Conservation (phyloP, 163 green algal genomes). For the Coccomyxa subellipsoidea region DNA sequence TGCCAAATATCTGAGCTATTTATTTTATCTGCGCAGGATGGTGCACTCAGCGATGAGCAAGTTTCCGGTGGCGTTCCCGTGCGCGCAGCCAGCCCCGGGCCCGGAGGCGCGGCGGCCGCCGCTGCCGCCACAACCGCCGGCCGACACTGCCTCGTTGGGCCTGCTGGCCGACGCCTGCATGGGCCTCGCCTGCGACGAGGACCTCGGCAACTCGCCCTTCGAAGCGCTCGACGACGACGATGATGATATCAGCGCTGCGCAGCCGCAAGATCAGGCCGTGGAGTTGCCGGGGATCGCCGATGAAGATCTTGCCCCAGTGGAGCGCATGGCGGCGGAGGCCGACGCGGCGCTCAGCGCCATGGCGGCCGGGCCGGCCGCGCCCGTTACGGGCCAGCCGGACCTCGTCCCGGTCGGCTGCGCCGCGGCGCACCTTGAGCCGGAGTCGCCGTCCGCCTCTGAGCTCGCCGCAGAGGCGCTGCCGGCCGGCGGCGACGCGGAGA, state of each 20-base stretch:
- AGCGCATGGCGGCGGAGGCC: no score
- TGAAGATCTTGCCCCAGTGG: neutral
- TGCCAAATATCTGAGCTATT: no score
- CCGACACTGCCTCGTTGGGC: neutral
- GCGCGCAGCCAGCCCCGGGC: neutral
- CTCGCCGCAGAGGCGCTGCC: no score
- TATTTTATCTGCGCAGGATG: neutral
- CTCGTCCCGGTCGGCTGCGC: neutral
- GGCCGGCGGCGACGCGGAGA: neutral
- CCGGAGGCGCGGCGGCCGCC: neutral
- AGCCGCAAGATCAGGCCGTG: no score
- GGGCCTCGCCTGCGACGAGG: neutral
- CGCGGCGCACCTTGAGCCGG: neutral
- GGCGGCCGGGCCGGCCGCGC: no score
- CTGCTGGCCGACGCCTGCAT: neutral
- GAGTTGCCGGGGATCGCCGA: no score
- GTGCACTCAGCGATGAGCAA: neutral
- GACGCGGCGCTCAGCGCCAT: no score
- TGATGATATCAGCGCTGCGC: no score
- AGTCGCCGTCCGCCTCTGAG: neutral
- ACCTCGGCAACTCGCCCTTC: conserved; percentile 2
- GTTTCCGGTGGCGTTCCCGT: neutral
- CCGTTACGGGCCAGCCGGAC: neutral
- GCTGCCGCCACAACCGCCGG: neutral
- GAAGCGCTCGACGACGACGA: neutral